Percentiles rank a stretch among this genome's conserved stretches.
Evolutionary conservation across 306 rosid genomes (phyloP).

Genomic region (Vicia sativa): DNA sequence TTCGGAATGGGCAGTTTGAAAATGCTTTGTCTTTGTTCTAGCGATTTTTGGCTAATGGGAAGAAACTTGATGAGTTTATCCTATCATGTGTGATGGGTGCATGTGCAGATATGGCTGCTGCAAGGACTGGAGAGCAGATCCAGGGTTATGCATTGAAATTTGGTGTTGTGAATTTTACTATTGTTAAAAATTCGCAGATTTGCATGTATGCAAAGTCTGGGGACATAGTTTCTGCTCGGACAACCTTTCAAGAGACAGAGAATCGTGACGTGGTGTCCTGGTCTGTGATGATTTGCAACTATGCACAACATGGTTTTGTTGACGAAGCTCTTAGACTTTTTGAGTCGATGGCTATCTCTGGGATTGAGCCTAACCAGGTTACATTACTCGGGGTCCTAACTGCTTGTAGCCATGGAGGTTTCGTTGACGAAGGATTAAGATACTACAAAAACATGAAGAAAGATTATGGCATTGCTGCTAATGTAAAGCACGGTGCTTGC

Average conservation of each 20-base stretch:
- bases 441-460: slow-evolving; percentile 53
- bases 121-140: slow-evolving; percentile 59
- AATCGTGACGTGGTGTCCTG: slow-evolving; percentile 61
- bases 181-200: slow-evolving; percentile 57
- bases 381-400: slow-evolving; percentile 59
- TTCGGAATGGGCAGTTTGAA: slow-evolving; percentile 51
- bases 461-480: slow-evolving; percentile 44
- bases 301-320: slow-evolving; percentile 63
- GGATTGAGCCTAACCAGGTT: slow-evolving; percentile 54
- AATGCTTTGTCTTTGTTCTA: slow-evolving; percentile 50
- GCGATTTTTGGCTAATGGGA: slow-evolving; percentile 42
- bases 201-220: slow-evolving; percentile 71
- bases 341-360: slow-evolving; percentile 49
- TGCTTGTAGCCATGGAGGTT: slow-evolving; percentile 72
- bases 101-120: slow-evolving; percentile 53
- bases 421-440: slow-evolving; percentile 54
- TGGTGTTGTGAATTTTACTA: slow-evolving; percentile 43
- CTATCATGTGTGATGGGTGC: slow-evolving; percentile 52
- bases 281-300: slow-evolving; percentile 60
- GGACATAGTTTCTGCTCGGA: slow-evolving; percentile 47
- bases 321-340: slow-evolving; percentile 51
- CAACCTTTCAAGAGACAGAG: slow-evolving; percentile 50
- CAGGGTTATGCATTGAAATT: slow-evolving; percentile 53
- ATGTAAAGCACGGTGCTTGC: slow-evolving; percentile 58
- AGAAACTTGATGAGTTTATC: slow-evolving; percentile 53